These are phyloP conservation scores for Thelephora aurantiotincta DNA, from an alignment of 768 basidiomycete species.

Conservation along the genomic window DNA sequence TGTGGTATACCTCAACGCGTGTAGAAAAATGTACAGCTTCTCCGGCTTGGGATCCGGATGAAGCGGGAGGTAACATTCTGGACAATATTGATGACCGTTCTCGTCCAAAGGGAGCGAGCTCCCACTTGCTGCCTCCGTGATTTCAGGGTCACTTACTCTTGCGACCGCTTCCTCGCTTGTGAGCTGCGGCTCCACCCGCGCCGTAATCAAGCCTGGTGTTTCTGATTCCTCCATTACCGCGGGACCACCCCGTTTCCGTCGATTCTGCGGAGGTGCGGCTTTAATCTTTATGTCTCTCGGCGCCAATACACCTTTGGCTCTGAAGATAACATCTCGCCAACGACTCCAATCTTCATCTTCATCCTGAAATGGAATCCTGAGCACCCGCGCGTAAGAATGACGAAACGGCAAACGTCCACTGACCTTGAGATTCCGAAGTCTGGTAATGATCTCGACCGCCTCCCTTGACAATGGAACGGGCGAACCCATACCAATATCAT, in stretches of 20 bases:
- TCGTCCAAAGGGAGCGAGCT: slow-evolving; percentile 6
- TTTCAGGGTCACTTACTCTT: slow-evolving; percentile 6
- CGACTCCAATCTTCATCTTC: slow-evolving; percentile 82
- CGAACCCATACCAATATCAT: slow-evolving; percentile 80
- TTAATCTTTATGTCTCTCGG: slow-evolving; percentile 25
- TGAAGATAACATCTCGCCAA: slow-evolving; percentile 77
- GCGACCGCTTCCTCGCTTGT: slow-evolving; percentile 35
- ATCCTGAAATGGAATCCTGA: slow-evolving; percentile 33
- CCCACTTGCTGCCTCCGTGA: background rate
- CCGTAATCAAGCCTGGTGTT: background rate
- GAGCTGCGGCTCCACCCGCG: slow-evolving; percentile 20
- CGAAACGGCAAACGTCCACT: background rate
- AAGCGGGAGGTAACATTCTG: slow-evolving; percentile 84
- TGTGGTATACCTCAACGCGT: slow-evolving; percentile 77
- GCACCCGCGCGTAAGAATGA: background rate
- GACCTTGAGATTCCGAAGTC: slow-evolving; percentile 74
- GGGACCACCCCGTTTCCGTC: slow-evolving; percentile 44
- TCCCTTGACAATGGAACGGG: slow-evolving; percentile 67
- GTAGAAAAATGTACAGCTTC: slow-evolving; percentile 88
- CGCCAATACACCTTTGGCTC: slow-evolving; percentile 46
- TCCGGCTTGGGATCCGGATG: slow-evolving; percentile 91
- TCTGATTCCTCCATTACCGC: slow-evolving; percentile 2
- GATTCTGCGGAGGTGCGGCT: slow-evolving; percentile 47
- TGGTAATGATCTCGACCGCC: slow-evolving; percentile 66
- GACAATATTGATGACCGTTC: slow-evolving; percentile 47